Percentiles rank a stretch among this genome's conserved stretches.
Conservation (phyloP, 441 rosid genomes). For the Corymbia citriodora region DNA sequence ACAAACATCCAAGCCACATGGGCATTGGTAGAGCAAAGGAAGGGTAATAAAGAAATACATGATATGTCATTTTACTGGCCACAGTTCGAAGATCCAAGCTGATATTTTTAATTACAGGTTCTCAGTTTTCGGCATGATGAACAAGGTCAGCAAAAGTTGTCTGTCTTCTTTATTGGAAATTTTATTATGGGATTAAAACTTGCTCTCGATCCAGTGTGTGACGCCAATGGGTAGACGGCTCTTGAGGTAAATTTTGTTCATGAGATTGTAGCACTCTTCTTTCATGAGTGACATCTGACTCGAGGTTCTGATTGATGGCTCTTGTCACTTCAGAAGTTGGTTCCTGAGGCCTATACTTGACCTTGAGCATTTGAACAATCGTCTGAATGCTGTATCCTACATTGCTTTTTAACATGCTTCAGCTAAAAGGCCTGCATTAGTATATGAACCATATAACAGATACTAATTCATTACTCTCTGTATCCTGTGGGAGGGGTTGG, state of each 20-base stretch:
- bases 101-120: constrained; percentile 54
- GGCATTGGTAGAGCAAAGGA: constrained; percentile 99
- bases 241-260: constrained; percentile 51
- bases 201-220: constrained; percentile 61
- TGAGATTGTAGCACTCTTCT: constrained; percentile 9
- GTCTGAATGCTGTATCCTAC: constrained; percentile 92
- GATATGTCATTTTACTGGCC: constrained; percentile 6
- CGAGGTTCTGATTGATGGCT: constrained; percentile 7
- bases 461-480: background rate
- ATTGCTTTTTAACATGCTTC: background rate
- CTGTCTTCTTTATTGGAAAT: constrained; percentile 7
- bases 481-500: background rate
- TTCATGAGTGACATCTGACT: constrained; percentile 4
- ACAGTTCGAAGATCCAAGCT: constrained; percentile 6
- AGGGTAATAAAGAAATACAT: constrained; percentile 48
- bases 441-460: background rate
- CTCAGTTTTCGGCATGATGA: constrained; percentile 97
- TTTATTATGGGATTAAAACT: constrained; percentile 22
- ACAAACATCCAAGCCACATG: constrained; percentile 99
- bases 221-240: constrained; percentile 91
- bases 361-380: constrained; percentile 62
- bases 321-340: constrained; percentile 69
- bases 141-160: constrained; percentile 58
- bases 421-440: background rate
- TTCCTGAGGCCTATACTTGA: constrained; percentile 94